Percentiles rank a stretch among this genome's conserved stretches.
phyloP scores from a whole-genome alignment of 345 rosid species.

The Camelina hispida region DNA sequence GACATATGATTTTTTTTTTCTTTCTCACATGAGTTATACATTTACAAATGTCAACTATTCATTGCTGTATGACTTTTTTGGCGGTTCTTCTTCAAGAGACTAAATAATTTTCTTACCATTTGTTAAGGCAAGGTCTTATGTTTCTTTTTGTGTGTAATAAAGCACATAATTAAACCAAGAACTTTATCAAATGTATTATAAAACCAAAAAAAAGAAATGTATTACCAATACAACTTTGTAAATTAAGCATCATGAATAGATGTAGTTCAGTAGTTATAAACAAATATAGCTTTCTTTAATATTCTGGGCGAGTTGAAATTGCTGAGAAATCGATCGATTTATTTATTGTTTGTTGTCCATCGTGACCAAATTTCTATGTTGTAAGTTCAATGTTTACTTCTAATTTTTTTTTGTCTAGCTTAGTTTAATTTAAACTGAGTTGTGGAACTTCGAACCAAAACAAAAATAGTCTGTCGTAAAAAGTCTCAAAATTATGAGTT shows the following conservation, averaged over 20 bases:
- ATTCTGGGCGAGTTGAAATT: too few species aligned
- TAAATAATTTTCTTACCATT: slow-evolving; percentile 12
- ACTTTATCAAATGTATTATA: not conserved
- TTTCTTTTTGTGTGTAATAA: not conserved
- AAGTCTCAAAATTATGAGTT: not conserved
- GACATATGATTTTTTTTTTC: slow-evolving; percentile 11
- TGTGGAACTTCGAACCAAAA: not conserved
- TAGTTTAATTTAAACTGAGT: not conserved
- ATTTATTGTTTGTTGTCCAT: too few species aligned
- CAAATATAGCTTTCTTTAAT: too few species aligned
- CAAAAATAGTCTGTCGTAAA: not conserved
- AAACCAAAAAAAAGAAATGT: not conserved
- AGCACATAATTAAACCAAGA: not conserved
- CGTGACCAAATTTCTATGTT: not conserved
- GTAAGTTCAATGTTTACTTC: not conserved
- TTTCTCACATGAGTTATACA: slow-evolving; percentile 9
- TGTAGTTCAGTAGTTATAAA: not conserved
- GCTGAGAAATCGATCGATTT: too few species aligned
- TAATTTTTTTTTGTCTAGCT: not conserved
- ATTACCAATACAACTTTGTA: not conserved
- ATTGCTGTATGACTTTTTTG: slow-evolving; percentile 35
- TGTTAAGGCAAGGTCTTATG: slow-evolving; percentile 6
- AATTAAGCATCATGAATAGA: not conserved
- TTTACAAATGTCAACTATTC: slow-evolving; percentile 31
- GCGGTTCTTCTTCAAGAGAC: slow-evolving; percentile 19